Evolutionary conservation across 2,329 filamentous ascomycete species (phyloP), one percentile per base, ranked within the genome.

Genomic region (Fulvia fulva): DNA sequence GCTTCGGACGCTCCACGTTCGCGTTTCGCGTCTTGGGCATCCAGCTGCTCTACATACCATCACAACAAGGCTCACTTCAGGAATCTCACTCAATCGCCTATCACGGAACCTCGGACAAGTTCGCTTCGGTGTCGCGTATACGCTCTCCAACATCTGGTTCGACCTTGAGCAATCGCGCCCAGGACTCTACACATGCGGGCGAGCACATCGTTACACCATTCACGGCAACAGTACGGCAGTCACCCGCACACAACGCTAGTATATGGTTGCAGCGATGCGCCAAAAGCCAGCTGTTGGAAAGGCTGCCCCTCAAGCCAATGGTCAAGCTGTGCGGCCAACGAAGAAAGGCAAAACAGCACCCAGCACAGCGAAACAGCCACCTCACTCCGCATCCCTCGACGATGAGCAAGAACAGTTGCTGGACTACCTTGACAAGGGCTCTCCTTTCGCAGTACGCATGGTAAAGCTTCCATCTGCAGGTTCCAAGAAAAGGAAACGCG

Each of bases 401-500:
- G 32, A 49, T 16, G 67, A 68, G 23, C 57, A 55, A 19, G 53
- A 37, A 22, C 59, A 58, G 41, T 52, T 70, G 22, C 55, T 49
- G 45, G 37, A 54, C 1, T 70, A 55, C 49, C 61, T 71, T 16
- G 62, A 68, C 23, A 51, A 47, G 7, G 56, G 56, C 19, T 63
- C 63, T 41, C 63, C 68, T 0, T 71, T 70, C 63, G 61, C 30
- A n/a, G 58, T 70, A 45, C 54, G 47, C 22, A 63, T 60, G 4
- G 50, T 47, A 7, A 28, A 5, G 46, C 61, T 6, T 16, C 52
- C 26, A 32, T 12, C n/a, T 5, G 3, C 47, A 26, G 3, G n/a
- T n/a, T 55, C 58, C 43, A 61, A 60, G 19, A 69, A 69, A 59
- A 58, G 68, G 14, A 71, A 70, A 61, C 55, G 68, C 44, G 56